Conservation (phyloP, 225 moss, liverwort and hornwort genomes). For the Marchantia paleacea region DNA sequence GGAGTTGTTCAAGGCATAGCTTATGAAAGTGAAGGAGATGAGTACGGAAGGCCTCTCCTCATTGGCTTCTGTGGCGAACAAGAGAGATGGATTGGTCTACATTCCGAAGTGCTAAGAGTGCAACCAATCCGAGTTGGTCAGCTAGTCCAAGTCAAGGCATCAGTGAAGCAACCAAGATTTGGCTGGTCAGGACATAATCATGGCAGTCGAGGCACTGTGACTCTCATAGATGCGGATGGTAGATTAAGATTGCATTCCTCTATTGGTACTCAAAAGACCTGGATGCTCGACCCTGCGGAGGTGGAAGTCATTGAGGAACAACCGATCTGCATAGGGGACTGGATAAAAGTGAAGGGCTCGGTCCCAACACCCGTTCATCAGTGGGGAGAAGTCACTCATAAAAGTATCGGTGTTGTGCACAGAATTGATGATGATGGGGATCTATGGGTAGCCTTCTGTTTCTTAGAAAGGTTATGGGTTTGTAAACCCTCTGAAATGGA, state of each 20-base stretch:
- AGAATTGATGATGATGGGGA: constrained; percentile 53
- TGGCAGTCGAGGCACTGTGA: constrained; percentile 45
- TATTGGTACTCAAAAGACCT: constrained; percentile 46
- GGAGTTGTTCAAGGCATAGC: constrained; percentile 51
- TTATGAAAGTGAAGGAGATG: constrained; percentile 43
- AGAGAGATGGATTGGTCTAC: constrained; percentile 48
- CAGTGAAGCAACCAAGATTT: constrained; percentile 49
- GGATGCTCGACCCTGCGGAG: constrained; percentile 55
- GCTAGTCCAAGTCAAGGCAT: constrained; percentile 45
- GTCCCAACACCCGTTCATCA: constrained; percentile 51
- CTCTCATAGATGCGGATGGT: constrained; percentile 50
- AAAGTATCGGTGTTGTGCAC: constrained; percentile 51
- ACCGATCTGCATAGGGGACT: constrained; percentile 50
- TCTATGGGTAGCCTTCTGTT: constrained; percentile 54
- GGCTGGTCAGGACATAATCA: constrained; percentile 52
- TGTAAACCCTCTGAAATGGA: constrained; percentile 54
- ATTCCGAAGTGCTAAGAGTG: constrained; percentile 40
- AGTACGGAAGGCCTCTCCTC: constrained; percentile 38
- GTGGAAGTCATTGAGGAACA: constrained; percentile 48
- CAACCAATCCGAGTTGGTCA: constrained; percentile 46
- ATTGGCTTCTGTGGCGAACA: constrained; percentile 52
- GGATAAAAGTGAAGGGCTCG: constrained; percentile 43
- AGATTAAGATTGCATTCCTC: constrained; percentile 46
- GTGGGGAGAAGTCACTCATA: constrained; percentile 56
- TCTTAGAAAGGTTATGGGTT: constrained; percentile 50